These are phyloP conservation scores for Sordariomycetes sp. DNA, from an alignment of 2,329 filamentous ascomycete genomes.

Conservation along the genomic window DNA sequence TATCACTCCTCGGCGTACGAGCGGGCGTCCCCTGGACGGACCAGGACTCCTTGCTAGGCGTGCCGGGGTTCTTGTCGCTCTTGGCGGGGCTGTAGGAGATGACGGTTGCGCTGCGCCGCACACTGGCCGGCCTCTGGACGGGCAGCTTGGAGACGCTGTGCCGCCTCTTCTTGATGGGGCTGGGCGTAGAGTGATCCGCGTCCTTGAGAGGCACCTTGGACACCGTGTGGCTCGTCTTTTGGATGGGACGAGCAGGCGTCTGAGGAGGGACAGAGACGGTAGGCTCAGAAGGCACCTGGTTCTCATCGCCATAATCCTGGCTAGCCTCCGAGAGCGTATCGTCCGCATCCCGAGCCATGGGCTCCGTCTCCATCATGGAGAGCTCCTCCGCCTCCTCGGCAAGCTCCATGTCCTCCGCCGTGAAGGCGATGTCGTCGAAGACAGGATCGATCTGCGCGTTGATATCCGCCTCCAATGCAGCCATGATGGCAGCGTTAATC, in stretches of 20 bases:
- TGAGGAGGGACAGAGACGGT: slow-evolving; percentile 23
- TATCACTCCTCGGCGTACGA: slow-evolving; percentile 34
- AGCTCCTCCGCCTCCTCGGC: slow-evolving; percentile 46
- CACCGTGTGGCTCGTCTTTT: slow-evolving; percentile 48
- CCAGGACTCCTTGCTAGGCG: slow-evolving; percentile 32
- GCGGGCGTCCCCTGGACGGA: slow-evolving; percentile 41
- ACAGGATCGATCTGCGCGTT: slow-evolving; percentile 16
- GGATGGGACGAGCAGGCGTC: slow-evolving; percentile 40
- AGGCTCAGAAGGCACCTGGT: slow-evolving; percentile 37
- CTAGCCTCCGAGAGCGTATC: slow-evolving; percentile 45
- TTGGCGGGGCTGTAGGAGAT: slow-evolving; percentile 42
- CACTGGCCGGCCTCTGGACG: slow-evolving; percentile 23
- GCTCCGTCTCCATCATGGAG: slow-evolving; percentile 35
- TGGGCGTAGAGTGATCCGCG: slow-evolving; percentile 43
- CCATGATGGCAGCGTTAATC: slow-evolving; percentile 16
- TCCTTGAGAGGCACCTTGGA: slow-evolving; percentile 66
- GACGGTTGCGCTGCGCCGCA: slow-evolving; percentile 34
- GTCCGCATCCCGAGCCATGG: slow-evolving; percentile 16
- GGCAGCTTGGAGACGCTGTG: slow-evolving; percentile 35
- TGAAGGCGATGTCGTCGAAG: slow-evolving; percentile 33
- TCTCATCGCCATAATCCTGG: slow-evolving; percentile 56
- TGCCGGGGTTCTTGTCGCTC: slow-evolving; percentile 15
- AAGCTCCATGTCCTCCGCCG: slow-evolving; percentile 42
- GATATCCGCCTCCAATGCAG: slow-evolving; percentile 21
- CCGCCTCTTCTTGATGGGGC: slow-evolving; percentile 33